These are phyloP conservation scores for Monosporascus ibericus DNA, from an alignment of 2,329 filamentous ascomycete species.

Conservation along the genomic window DNA sequence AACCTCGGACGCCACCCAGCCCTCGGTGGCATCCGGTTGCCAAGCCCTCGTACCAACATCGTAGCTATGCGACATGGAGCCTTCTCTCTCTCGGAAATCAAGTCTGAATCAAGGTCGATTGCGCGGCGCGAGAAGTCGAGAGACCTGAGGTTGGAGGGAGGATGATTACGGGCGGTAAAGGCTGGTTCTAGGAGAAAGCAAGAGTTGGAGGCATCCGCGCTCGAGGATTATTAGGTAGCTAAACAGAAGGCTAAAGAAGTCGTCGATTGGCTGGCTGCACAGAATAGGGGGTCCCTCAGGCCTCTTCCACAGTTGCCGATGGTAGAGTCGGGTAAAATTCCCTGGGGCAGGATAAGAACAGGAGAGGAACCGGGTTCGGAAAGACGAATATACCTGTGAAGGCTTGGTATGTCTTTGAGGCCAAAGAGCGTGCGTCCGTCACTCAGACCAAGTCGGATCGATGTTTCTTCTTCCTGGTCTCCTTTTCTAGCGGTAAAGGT, in stretches of 20 bases:
- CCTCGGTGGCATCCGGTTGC: slow-evolving; percentile 94
- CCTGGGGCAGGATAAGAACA: not conserved
- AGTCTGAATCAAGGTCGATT: not conserved
- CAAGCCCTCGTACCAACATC: slow-evolving; percentile 96
- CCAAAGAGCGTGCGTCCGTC: not conserved
- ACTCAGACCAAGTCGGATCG: not conserved
- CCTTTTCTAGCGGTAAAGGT: not conserved
- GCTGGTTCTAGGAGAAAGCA: slow-evolving; percentile 15
- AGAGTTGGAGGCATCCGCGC: slow-evolving; percentile 24
- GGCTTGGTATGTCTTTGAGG: not conserved
- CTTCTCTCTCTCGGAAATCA: slow-evolving; percentile 4
- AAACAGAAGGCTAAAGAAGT: slow-evolving; percentile 13
- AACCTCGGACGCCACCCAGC: slow-evolving; percentile 96
- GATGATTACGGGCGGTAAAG: slow-evolving; percentile 6
- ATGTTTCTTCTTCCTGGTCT: not conserved
- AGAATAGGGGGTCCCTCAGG: slow-evolving; percentile 5
- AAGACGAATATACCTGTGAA: not conserved
- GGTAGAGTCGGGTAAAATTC: not conserved
- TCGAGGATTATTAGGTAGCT: slow-evolving; percentile 7
- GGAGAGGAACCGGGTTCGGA: too few relatives aligned
- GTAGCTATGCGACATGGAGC: slow-evolving; percentile 83
- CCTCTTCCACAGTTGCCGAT: not conserved
- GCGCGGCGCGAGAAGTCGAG: slow-evolving; percentile 4
- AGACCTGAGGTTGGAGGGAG: slow-evolving; percentile 4
- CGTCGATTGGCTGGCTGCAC: slow-evolving; percentile 13